phyloP scores from a whole-genome alignment of 225 moss, liverwort and hornwort species.

The Marchantia polymorpha region DNA sequence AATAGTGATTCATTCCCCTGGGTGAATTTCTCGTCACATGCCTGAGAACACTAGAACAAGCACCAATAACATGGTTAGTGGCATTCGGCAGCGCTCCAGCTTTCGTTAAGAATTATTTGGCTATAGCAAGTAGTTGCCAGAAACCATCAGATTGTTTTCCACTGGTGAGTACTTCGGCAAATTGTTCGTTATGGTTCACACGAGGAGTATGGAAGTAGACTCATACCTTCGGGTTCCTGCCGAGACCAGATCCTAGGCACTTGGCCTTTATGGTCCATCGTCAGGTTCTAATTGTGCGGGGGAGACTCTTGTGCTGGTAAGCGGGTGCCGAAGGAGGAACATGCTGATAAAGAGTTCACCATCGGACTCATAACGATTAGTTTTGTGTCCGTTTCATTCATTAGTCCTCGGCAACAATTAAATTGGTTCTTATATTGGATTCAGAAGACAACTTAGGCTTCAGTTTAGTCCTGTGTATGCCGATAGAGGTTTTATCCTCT shows the following conservation, averaged over 20 bases:
- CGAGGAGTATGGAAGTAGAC: neutral
- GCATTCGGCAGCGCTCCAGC: neutral
- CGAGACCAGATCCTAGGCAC: neutral
- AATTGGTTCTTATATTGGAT: neutral
- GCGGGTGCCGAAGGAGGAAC: neutral
- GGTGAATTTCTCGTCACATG: neutral
- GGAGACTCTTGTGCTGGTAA: neutral
- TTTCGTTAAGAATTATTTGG: conserved; percentile 1
- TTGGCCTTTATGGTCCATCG: neutral
- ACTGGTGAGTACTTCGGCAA: neutral
- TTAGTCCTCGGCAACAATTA: neutral
- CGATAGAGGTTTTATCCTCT: neutral
- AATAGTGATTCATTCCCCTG: neutral
- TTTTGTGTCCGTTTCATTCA: neutral
- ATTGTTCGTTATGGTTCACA: neutral
- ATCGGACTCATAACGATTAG: neutral
- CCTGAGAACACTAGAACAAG: neutral
- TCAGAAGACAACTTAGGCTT: neutral
- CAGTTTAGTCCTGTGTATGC: neutral
- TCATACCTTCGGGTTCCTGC: neutral
- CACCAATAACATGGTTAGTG: neutral
- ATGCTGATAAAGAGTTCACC: neutral
- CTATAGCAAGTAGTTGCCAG: neutral
- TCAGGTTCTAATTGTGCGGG: neutral
- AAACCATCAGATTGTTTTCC: neutral